Base-by-base conservation (phyloP, 108 stramenopile species). In the Cyclotella distinguenda region DNA sequence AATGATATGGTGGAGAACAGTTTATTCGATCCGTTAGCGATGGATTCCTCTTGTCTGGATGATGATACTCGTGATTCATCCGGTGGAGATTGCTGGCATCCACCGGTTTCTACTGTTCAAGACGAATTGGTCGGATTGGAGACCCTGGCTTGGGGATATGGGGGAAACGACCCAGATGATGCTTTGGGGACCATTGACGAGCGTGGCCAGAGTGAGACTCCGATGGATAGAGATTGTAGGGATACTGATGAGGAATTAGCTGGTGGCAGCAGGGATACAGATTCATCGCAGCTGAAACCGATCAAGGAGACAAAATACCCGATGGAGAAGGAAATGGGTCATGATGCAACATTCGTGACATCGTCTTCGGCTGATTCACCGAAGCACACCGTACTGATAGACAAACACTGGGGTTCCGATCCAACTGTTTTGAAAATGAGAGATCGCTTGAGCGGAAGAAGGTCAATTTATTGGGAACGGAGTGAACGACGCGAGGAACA, bases 321-420 rank as follows among this genome's bases (percentile, higher is more conserved):
- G n/a, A n/a, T n/a, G n/a, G 34, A 35, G 33, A 35, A 35, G 33
- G 33, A 33, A 35, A 34, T 35, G 49, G 19, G 33, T 55, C 7
- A 35, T 55, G 32, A 55, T n/a, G 33, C 53, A 56, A 12, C 16
- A 66, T 38, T 11, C 12, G 10, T 26, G 25, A 19, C 55, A 16
- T 2, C 36, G 5, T 10, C 55, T 0, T 10, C 55, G 22, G 16
- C 55, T 12, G 34, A 57, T 19, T n/a, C 56, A 11, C 12, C 26
- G 35, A 54, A 49, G 48, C 50, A 46, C 61, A 60, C 19, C 53
- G 62, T 79, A 12, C 34, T 72, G 16, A 74, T 82, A 11, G 91
- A 93, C 65, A 89, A 89, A 66, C 91, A 93, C 52, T 93, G 91
- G 88, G 91, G 91, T 36, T 70, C 63, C 11, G 85, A 93, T 74